phyloP scores from a whole-genome alignment of 202 grass and related monocot genomes.

The Elaeis oleifera region DNA sequence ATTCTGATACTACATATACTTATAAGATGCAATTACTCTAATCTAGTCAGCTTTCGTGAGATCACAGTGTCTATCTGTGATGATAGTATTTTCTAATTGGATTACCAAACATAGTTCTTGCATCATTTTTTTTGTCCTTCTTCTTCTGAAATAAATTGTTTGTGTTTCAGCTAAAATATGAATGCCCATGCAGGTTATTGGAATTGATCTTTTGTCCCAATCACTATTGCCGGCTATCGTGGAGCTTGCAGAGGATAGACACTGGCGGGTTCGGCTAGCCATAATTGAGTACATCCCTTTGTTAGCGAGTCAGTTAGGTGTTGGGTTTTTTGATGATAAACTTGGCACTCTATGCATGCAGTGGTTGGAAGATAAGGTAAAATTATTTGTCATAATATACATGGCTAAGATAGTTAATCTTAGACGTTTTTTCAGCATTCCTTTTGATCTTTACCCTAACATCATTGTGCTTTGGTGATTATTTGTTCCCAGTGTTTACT shows the following conservation, averaged over 20 bases:
- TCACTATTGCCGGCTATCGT: conserved; percentile 25
- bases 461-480: too few species aligned
- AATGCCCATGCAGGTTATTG: conserved; percentile 20
- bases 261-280: conserved; percentile 26
- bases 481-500: too few species aligned
- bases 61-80: too few species aligned
- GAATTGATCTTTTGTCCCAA: conserved; percentile 27
- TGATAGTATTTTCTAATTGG: too few species aligned
- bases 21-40: too few species aligned
- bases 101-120: too few species aligned
- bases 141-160: too few species aligned
- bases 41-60: too few species aligned
- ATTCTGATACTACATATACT: too few species aligned
- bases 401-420: not conserved
- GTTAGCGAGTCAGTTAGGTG: conserved; percentile 28
- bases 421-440: not conserved
- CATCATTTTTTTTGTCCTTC: too few species aligned
- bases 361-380: conserved; percentile 29
- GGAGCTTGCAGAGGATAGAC: conserved; percentile 29
- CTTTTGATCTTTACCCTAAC: too few species aligned
- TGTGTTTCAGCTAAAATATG: not conserved
- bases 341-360: conserved; percentile 29
- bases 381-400: not conserved
- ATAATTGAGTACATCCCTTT: conserved; percentile 31
- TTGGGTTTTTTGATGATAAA: conserved; percentile 24